Base-by-base conservation (phyloP, 768 basidiomycete genomes). In the Rhodocollybia butyracea region DNA sequence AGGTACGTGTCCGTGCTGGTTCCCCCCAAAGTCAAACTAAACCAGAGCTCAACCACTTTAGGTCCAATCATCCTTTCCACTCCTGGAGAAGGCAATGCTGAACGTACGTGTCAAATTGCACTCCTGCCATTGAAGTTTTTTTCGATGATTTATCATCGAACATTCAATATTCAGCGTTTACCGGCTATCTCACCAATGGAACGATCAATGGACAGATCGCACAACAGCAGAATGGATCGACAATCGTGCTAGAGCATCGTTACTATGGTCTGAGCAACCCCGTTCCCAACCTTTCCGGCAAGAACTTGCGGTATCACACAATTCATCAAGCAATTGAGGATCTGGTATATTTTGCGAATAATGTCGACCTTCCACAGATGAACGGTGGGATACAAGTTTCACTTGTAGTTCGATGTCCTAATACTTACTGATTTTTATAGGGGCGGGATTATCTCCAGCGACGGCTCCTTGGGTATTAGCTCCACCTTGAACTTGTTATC, bases 281-380 rank as follows among this genome's bases (percentile, higher is more conserved):
- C 3, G 72, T 72, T 45, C 54, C 64, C 40, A 67, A 80, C 63
- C 70, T 81, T 3, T 69, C 69, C 11, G 70, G 68, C 22, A 60
- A 69, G 57, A 77, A 73, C 55, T 66, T 82, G 31, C 63, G 66
- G 54, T 54, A 71, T 26, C 73, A 75, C 59, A 82, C 78, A 1
- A 73, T 82, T 40, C 73, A 78, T 56, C 81, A 82, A 65, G 74
- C 79, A 27, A 75, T 80, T 39, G 72, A 79, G 43, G 80, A 82
- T 61, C 67, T 80, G 15, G 78, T 67, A 12, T 75, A 76, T 63
- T 82, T 82, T 57, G 71, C 79, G 13, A 63, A 74, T 55, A 81
- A 71, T 39, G 81, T 73, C 17, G 55, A 72, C 38, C 68, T 82
- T 15, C 75, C 80, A 0, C 75, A 76, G 70, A 74, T 76, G 0